Percentiles rank a stretch among this genome's conserved stretches.
Evolutionary conservation across 2,329 filamentous ascomycete species (phyloP).

Genomic region (Penicillium crustosum): DNA sequence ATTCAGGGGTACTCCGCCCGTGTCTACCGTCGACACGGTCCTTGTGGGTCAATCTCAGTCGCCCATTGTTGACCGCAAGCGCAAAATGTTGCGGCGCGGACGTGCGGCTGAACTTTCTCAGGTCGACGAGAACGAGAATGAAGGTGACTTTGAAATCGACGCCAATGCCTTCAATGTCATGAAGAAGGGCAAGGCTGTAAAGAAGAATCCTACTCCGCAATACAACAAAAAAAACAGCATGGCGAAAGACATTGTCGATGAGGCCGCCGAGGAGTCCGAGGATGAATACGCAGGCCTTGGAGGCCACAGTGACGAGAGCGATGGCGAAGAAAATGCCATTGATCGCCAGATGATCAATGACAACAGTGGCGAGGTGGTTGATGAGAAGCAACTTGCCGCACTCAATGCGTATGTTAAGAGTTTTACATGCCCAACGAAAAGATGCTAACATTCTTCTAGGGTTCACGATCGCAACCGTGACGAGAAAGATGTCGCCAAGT

Average conservation of each 20-base stretch:
- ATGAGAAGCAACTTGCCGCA: conserved; percentile 79
- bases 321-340: conserved; percentile 71
- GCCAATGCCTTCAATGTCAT: conserved; percentile 67
- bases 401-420: conserved; percentile 74
- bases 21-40: conserved; percentile 71
- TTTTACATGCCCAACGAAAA: conserved; percentile 3
- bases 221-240: conserved; percentile 86
- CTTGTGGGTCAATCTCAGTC: conserved; percentile 59
- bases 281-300: conserved; percentile 96
- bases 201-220: conserved; percentile 51
- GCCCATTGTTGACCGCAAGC: conserved; percentile 62
- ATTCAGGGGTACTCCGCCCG: conserved; percentile 62
- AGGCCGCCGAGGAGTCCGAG: conserved; percentile 95
- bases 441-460: conserved; percentile 47
- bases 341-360: conserved; percentile 91
- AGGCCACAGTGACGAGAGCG: conserved; percentile 83
- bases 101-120: conserved; percentile 47
- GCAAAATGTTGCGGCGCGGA: conserved; percentile 53
- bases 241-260: conserved; percentile 82
- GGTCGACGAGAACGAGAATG: conserved; percentile 43
- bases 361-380: conserved; percentile 69
- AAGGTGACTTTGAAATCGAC: conserved; percentile 39
- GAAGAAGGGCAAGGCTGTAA: conserved; percentile 66
- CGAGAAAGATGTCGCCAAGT: conserved; percentile 83
- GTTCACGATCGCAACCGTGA: conserved; percentile 77